Conservation (phyloP, 495 filamentous ascomycete species). For the Tetracladium setigerum region DNA sequence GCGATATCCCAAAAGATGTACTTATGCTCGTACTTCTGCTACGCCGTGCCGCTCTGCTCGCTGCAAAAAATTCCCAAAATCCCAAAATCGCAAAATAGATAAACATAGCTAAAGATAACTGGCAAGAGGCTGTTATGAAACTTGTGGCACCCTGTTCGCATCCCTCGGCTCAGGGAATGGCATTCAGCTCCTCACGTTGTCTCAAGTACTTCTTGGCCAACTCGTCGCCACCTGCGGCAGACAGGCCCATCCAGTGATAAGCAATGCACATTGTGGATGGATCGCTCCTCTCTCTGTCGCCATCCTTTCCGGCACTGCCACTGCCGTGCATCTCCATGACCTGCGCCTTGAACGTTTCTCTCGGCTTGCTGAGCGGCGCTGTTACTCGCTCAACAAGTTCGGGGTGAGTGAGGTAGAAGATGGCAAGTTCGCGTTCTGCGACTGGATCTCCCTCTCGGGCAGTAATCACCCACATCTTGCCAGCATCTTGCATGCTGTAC, state of each 20-base stretch:
- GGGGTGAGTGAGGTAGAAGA: slow-evolving; percentile 90
- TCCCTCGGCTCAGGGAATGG: slow-evolving; percentile 13
- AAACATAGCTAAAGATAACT: no score
- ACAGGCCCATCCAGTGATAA: slow-evolving; percentile 97
- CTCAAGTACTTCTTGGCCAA: slow-evolving; percentile 79
- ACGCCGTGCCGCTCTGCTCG: no score
- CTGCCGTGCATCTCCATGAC: slow-evolving; percentile 58
- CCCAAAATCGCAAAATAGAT: no score
- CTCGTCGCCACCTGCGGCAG: slow-evolving; percentile 77
- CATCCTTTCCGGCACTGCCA: slow-evolving; percentile 33
- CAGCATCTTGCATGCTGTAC: slow-evolving; percentile 76
- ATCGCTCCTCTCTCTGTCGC: slow-evolving; percentile 53
- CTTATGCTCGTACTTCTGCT: no score
- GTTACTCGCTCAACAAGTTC: slow-evolving; percentile 80
- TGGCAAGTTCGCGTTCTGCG: slow-evolving; percentile 90
- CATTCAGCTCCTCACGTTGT: slow-evolving; percentile 37
- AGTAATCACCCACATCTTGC: slow-evolving; percentile 86
- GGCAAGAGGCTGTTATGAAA: no score
- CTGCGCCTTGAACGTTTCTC: slow-evolving; percentile 87
- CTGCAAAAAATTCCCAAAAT: no score
- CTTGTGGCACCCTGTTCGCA: no score
- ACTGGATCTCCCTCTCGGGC: slow-evolving; percentile 89
- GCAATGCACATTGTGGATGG: slow-evolving; percentile 92
- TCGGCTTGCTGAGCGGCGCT: slow-evolving; percentile 73
- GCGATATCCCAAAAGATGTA: no score